Base-by-base conservation (phyloP, 257 asterid species). In the Fraxinus excelsior region DNA sequence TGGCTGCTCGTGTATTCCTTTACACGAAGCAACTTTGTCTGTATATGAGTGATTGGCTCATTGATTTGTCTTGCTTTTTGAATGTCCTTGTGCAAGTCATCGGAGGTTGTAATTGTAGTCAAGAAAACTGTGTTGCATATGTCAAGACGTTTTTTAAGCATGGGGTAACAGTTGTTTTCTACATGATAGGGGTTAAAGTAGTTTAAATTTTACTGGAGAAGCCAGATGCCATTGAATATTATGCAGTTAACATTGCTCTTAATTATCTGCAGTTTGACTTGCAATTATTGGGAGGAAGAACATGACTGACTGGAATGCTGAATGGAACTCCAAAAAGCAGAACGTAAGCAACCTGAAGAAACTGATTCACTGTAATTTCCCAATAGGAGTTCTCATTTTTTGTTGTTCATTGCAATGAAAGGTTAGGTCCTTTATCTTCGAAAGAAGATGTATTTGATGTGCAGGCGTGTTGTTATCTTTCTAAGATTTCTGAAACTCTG, bases 251-350 rank as follows among this genome's bases (percentile, higher is more conserved):
- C 62, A 26, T 37, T 56, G 32, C 37, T 73, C 21, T 71, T 8
- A 40, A 75, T 80, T 4, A 37, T 78, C 64, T 88, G 93, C 97
- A 96, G n/a, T 14, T 14, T 46, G 56, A 14, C 18, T 14, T 46
- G 56, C 56, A 46, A 46, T 46, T 46, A 46, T 46, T 16, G 56
- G 56, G 56, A 46, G 14, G 56, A 46, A 46, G 21, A 46, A n/a
- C 56, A 16, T 3, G 56, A 46, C 56, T 1, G 21, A 7, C n/a
- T 16, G 56, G 56, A 46, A 46, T 46, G 21, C 56, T 14, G 56
- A 46, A 46, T 21, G 1, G 56, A 13, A 46, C 56, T 46, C 14
- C 56, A 46, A 3, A 13, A 46, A 3, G n/a, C 6, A 42, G 18
- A 42, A 42, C 12, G 18, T 1, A 12, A 12, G 51, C 51, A 42